Conservation (phyloP, 805 yeast species). For the Cyberlindnera amylophila region DNA sequence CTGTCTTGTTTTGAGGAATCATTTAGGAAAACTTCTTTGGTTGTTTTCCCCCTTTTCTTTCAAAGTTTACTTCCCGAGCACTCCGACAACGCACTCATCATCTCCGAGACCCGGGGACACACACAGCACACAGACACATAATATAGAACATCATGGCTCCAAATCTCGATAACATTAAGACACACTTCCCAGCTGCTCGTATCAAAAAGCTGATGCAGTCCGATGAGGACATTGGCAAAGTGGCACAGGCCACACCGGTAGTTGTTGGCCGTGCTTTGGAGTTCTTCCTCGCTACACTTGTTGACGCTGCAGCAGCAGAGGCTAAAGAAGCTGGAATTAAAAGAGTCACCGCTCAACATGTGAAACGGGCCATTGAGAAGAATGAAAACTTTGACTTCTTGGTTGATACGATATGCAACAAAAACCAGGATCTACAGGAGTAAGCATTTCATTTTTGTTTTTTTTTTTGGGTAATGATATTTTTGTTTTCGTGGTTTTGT, state of each 20-base stretch:
- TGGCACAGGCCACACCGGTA: constrained; percentile 98
- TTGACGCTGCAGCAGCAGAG: constrained; percentile 75
- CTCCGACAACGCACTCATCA: too few species aligned
- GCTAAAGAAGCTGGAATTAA: constrained; percentile 73
- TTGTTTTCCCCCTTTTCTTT: too few species aligned
- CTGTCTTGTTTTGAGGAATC: too few species aligned
- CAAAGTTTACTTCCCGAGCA: too few species aligned
- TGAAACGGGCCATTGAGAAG: constrained; percentile 75
- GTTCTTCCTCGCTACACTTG: constrained; percentile 83
- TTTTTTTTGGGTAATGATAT: not conserved
- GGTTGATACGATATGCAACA: constrained; percentile 49
- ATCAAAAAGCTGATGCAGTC: constrained; percentile 96
- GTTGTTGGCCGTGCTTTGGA: constrained; percentile 95
- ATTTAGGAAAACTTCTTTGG: too few species aligned
- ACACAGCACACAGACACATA: too few species aligned
- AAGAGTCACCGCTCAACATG: constrained; percentile 77
- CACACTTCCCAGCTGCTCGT: constrained; percentile 89
- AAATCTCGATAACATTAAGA: constrained; percentile 48
- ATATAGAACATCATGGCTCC: constrained; percentile 19
- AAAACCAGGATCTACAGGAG: constrained; percentile 15
- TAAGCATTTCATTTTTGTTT: not conserved
- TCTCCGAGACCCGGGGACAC: too few species aligned
- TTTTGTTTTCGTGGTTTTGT: too few species aligned
- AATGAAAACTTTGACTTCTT: constrained; percentile 93
- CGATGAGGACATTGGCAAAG: constrained; percentile 97